Conservation (phyloP, 1,284 basidiomycete species). For the Trametes hirsuta region DNA sequence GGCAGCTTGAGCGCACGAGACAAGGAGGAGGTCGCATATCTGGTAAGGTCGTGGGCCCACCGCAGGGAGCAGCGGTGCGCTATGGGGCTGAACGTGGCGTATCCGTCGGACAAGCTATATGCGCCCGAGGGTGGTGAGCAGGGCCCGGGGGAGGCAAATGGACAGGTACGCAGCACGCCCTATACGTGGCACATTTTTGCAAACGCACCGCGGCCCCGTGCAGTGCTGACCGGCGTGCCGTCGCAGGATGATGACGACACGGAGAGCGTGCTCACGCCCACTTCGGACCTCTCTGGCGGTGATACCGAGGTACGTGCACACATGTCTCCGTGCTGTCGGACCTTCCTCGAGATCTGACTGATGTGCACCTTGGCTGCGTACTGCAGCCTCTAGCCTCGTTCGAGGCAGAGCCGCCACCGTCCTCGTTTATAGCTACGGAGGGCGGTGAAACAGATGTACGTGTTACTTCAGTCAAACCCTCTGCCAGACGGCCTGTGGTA, state of each 20-base stretch:
- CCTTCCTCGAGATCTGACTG: not conserved
- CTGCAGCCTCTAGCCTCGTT: constrained; percentile 16
- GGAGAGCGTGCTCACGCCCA: constrained; percentile 18
- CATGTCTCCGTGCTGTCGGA: not conserved
- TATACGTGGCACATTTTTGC: not conserved
- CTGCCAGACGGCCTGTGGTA: not conserved
- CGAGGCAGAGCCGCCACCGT: constrained; percentile 29
- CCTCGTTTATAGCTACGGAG: constrained; percentile 26
- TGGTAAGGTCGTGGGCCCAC: constrained; percentile 59
- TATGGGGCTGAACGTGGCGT: constrained; percentile 24
- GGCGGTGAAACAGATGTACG: constrained; percentile 21
- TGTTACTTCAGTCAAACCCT: not conserved
- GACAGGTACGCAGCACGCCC: constrained; percentile 5
- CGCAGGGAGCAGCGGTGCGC: constrained; percentile 36
- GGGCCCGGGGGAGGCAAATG: not conserved
- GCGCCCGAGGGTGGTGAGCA: not conserved
- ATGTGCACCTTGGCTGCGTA: not conserved
- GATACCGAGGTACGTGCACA: constrained; percentile 22
- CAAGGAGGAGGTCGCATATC: constrained; percentile 49
- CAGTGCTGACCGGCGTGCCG: not conserved
- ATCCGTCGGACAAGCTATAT: constrained; percentile 13
- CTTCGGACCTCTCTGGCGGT: constrained; percentile 15
- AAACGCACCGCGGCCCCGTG: not conserved
- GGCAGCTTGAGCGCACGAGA: constrained; percentile 57
- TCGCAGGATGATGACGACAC: constrained; percentile 2